Conservation (phyloP, 2,329 filamentous ascomycete species). For the Calonectria pteridis region DNA sequence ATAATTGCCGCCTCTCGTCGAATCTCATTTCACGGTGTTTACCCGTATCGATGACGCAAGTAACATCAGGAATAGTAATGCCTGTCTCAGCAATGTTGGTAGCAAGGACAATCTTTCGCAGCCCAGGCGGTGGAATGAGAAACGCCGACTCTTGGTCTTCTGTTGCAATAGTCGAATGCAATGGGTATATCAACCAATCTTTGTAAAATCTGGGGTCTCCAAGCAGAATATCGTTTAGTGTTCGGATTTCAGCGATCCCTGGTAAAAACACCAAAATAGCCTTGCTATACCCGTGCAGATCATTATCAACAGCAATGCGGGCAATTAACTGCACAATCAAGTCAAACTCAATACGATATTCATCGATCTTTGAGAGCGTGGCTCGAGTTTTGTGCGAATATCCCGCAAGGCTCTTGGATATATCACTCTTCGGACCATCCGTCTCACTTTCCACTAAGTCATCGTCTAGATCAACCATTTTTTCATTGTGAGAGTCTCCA, state of each 20-base stretch:
- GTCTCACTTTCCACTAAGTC: constrained; percentile 65
- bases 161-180: constrained; percentile 95
- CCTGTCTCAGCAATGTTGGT: constrained; percentile 99
- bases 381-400: constrained; percentile 84
- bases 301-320: constrained; percentile 77
- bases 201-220: constrained; percentile 81
- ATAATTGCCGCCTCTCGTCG: constrained; percentile 92
- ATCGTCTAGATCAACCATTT: constrained; percentile 73
- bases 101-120: constrained; percentile 93
- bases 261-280: constrained; percentile 96
- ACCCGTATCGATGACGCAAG: constrained; percentile 94
- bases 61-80: constrained; percentile 98
- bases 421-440: constrained; percentile 66
- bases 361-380: constrained; percentile 83
- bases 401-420: constrained; percentile 73
- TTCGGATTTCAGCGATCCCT: constrained; percentile 92
- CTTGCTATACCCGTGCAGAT: constrained; percentile 81
- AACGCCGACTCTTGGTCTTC: constrained; percentile 98
- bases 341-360: constrained; percentile 92
- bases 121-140: constrained; percentile 82
- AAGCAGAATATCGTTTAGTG: constrained; percentile 86
- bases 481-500: constrained; percentile 59
- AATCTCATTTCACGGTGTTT: constrained; percentile 99
- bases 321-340: constrained; percentile 84
- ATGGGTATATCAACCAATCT: constrained; percentile 87